Percentiles rank a stretch among this genome's conserved stretches.
Conservation (phyloP, 768 basidiomycete genomes). For the Nidula microcarpa region DNA sequence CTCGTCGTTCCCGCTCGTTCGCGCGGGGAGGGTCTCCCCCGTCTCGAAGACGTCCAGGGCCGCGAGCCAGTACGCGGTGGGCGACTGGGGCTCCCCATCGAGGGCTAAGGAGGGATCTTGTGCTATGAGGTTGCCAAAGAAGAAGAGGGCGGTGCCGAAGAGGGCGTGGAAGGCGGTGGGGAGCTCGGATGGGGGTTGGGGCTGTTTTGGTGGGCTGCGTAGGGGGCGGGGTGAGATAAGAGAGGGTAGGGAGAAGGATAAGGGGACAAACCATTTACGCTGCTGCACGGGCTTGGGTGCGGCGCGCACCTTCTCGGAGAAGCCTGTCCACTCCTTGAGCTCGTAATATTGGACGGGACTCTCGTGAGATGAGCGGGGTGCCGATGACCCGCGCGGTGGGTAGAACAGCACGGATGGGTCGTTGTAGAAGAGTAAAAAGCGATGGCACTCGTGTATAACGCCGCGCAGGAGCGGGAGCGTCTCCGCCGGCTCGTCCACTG, state of each 20-base stretch:
- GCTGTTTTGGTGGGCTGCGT: no score
- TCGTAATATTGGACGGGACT: background rate
- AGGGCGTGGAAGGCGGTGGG: conserved; percentile 67
- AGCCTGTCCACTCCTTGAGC: background rate
- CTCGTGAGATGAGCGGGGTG: background rate
- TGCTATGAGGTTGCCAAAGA: conserved; percentile 59
- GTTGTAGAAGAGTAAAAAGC: conserved; percentile 50
- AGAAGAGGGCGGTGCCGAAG: conserved; percentile 59
- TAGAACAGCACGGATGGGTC: conserved; percentile 55
- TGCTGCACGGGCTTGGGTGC: no score
- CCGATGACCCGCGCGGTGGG: background rate
- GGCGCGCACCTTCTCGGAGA: background rate
- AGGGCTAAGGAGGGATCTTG: conserved; percentile 47
- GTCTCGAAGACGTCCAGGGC: conserved; percentile 71
- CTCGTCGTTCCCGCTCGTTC: conserved; percentile 22
- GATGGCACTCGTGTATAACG: conserved; percentile 65
- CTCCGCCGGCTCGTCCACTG: conserved; percentile 44
- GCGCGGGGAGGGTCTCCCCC: conserved; percentile 57
- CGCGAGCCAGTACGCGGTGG: conserved; percentile 61
- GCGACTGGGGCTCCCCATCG: conserved; percentile 48
- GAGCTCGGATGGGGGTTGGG: conserved; percentile 29
- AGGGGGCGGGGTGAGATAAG: no score
- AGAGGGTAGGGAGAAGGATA: no score
- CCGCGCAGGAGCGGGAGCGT: conserved; percentile 56
- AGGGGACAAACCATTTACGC: no score